Evolutionary conservation across 164 flowering plant species (phyloP).

Genomic region (Stephania yunnanensis): DNA sequence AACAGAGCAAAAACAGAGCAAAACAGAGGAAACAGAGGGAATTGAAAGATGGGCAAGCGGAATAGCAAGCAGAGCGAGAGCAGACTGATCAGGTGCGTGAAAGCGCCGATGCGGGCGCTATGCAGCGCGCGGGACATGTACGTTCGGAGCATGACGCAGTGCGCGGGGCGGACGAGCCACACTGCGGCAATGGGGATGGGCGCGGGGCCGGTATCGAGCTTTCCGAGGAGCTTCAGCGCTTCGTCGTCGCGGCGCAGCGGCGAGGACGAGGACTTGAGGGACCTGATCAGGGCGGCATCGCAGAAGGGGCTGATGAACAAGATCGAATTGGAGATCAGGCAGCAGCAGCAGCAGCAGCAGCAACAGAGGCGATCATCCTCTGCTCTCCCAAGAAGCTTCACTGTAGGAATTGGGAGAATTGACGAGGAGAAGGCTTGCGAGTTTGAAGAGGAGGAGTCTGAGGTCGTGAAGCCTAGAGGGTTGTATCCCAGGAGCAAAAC

Average conservation of each 20-base stretch:
- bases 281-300: constrained; percentile 40
- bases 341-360: constrained; percentile 1
- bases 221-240: constrained; percentile 43
- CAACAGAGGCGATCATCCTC: background rate
- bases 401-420: constrained; percentile 53
- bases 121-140: constrained; percentile 36
- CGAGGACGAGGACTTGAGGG: constrained; percentile 37
- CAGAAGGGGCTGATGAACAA: constrained; percentile 20
- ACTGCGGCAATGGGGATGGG: constrained; percentile 16
- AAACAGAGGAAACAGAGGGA: background rate
- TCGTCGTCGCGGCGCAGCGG: constrained; percentile 16
- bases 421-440: constrained; percentile 62
- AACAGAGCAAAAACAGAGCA: background rate
- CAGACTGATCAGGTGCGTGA: constrained; percentile 20
- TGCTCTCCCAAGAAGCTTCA: constrained; percentile 30
- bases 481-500: constrained; percentile 44
- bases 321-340: constrained; percentile 8
- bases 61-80: constrained; percentile 9
- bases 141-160: constrained; percentile 28
- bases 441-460: constrained; percentile 26
- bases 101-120: constrained; percentile 35
- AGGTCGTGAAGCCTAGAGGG: constrained; percentile 12
- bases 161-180: constrained; percentile 22
- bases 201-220: constrained; percentile 11
- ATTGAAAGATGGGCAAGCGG: constrained; percentile 14